phyloP scores from a whole-genome alignment of 2,329 filamentous ascomycete genomes.

The Shiraia bambusicola region DNA sequence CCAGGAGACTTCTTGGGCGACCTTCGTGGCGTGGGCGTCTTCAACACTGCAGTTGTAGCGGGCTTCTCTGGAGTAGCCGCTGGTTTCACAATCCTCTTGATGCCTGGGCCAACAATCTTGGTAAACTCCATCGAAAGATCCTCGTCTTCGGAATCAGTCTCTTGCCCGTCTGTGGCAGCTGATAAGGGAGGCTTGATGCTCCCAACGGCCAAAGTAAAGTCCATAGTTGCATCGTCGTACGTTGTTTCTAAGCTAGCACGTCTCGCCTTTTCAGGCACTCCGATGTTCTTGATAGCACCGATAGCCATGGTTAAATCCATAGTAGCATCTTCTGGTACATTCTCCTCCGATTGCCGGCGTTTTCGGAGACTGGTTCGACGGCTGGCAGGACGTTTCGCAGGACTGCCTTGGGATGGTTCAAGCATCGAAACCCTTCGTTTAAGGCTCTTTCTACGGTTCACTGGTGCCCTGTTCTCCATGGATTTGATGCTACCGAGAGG shows the following conservation, averaged over 20 bases:
- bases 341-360: constrained; percentile 39
- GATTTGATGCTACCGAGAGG: constrained; percentile 55
- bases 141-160: constrained; percentile 26
- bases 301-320: constrained; percentile 46
- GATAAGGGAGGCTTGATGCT: constrained; percentile 31
- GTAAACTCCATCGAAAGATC: constrained; percentile 58
- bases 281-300: constrained; percentile 36
- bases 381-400: constrained; percentile 35
- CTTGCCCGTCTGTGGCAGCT: constrained; percentile 7
- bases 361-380: constrained; percentile 44
- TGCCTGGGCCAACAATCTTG: constrained; percentile 49
- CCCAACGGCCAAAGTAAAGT: constrained; percentile 44
- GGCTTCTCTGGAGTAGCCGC: constrained; percentile 23
- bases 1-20: constrained; percentile 29
- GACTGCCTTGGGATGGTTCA: constrained; percentile 40
- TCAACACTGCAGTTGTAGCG: constrained; percentile 7
- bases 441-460: constrained; percentile 41
- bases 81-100: constrained; percentile 30
- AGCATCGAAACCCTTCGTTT: constrained; percentile 49
- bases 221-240: constrained; percentile 43
- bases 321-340: constrained; percentile 44
- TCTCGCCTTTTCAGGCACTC: constrained; percentile 11
- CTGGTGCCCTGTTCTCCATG: constrained; percentile 24
- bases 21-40: constrained; percentile 26
- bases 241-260: constrained; percentile 29